Base-by-base conservation (phyloP, 2,329 filamentous ascomycete species). In the Aspergillus arachidicola region DNA sequence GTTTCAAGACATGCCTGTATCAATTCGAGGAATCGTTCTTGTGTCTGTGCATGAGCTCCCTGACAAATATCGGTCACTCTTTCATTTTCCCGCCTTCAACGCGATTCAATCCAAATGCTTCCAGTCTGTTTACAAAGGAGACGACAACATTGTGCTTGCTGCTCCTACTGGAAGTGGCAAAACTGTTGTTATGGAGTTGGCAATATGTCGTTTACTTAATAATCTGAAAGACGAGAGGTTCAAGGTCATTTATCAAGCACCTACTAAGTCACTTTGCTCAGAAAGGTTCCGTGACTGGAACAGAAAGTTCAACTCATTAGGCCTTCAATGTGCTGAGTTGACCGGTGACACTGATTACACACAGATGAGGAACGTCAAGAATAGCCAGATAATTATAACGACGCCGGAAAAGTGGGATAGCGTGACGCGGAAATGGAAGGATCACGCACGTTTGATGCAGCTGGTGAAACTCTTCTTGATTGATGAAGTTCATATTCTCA, bases 401-500 rank as follows among this genome's bases (percentile, higher is more conserved):
- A 96, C 92, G 0, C 92, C 93, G 0, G 92, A 96, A 76, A 96
- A 96, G 72, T 96, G 92, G 92, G 92, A 96, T 73, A 94, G 91
- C 64, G 89, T 95, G 75, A 96, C 93, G 0, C 84, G 92, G 21
- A 94, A 92, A 72, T 96, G 93, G 93, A 88, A 89, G 69, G 92
- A 96, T 69, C 90, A 96, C 70, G 84, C 85, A 58, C 90, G 84
- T 66, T 80, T 96, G 21, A 87, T 96, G 77, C 86, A 89, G 63
- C 83, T 94, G 65, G 86, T 96, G 53, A 91, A 90, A 64, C 80
- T 96, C 0, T 92, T 95, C 65, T 83, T 96, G 23, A 93, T 96
- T 61, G 92, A 96, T 69, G 92, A 96, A 72, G 91, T 96, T 0
- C 92, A 96, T 68, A 93, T 95, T 41, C 82, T 96, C 59, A 94